phyloP scores from a whole-genome alignment of 1,284 basidiomycete genomes.

The Malassezia cuniculi region DNA sequence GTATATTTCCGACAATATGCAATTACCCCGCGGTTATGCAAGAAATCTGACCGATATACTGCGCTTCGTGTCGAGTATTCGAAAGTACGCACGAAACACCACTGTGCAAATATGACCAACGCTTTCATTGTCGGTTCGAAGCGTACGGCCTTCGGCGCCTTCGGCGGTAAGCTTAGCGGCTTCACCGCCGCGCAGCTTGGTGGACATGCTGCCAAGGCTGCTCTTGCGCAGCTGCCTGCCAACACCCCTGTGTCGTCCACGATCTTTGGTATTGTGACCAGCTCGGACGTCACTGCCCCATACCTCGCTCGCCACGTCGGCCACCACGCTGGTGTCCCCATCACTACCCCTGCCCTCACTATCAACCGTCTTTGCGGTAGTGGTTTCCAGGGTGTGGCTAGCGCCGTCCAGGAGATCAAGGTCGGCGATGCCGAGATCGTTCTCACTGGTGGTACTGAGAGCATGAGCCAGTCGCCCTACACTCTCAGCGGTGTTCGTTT shows the following conservation, averaged over 20 bases:
- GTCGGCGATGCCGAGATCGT: slow-evolving; percentile 74
- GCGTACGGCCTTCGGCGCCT: slow-evolving; percentile 52
- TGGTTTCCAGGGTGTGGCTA: slow-evolving; percentile 85
- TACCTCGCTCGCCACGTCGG: slow-evolving; percentile 90
- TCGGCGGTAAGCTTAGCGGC: slow-evolving; percentile 48
- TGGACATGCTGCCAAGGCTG: slow-evolving; percentile 50
- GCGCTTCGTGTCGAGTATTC: too few species aligned
- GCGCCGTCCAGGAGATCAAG: slow-evolving; percentile 79
- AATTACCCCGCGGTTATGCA: too few species aligned
- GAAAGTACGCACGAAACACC: too few species aligned
- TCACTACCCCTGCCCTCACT: slow-evolving; percentile 50
- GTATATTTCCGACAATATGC: too few species aligned
- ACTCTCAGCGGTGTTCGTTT: slow-evolving; percentile 45
- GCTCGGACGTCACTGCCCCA: slow-evolving; percentile 56
- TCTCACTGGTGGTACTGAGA: slow-evolving; percentile 90
- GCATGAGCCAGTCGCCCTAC: slow-evolving; percentile 81
- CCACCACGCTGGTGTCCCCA: slow-evolving; percentile 60
- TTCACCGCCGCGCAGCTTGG: slow-evolving; percentile 47
- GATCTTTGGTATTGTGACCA: slow-evolving; percentile 41
- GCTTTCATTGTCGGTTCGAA: slow-evolving; percentile 47
- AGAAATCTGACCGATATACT: too few species aligned
- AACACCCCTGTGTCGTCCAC: slow-evolving; percentile 47
- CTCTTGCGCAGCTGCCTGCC: slow-evolving; percentile 49
- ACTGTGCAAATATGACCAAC: slow-evolving; percentile 9
- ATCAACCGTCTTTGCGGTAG: slow-evolving; percentile 77